Conservation (phyloP, 2,329 filamentous ascomycete genomes). For the Leptographium wingfieldii region DNA sequence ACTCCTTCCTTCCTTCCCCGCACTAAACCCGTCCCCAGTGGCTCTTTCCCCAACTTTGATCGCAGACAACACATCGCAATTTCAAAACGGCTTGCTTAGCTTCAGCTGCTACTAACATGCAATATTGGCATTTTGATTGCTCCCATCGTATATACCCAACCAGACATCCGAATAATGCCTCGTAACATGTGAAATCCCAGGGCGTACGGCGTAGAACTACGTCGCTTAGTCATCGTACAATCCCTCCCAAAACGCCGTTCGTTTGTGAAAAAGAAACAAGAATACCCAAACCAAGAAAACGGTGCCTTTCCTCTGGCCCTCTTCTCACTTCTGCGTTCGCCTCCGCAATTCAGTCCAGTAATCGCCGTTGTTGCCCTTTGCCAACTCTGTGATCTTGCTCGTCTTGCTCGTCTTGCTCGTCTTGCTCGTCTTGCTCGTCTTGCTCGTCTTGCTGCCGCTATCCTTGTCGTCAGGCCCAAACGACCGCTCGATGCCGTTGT, state of each 20-base stretch:
- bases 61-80: too few species aligned
- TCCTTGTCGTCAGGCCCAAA: background rate
- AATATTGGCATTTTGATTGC: background rate
- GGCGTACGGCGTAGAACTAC: background rate
- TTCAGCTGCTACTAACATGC: background rate
- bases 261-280: background rate
- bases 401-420: background rate
- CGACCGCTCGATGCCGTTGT: constrained; percentile 48
- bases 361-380: background rate
- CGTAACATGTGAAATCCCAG: background rate
- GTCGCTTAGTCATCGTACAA: background rate
- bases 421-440: background rate
- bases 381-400: background rate
- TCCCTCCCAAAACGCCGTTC: background rate
- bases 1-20: background rate
- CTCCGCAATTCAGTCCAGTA: constrained; percentile 1
- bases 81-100: too few species aligned
- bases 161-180: background rate
- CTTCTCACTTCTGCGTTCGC: background rate
- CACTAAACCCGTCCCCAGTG: background rate
- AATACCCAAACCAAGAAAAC: background rate
- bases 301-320: background rate
- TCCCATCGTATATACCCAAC: background rate
- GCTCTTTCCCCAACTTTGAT: too few species aligned
- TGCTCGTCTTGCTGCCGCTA: background rate